phyloP scores from a whole-genome alignment of 192 early-diverging fungal species.

The Podila horticola region DNA sequence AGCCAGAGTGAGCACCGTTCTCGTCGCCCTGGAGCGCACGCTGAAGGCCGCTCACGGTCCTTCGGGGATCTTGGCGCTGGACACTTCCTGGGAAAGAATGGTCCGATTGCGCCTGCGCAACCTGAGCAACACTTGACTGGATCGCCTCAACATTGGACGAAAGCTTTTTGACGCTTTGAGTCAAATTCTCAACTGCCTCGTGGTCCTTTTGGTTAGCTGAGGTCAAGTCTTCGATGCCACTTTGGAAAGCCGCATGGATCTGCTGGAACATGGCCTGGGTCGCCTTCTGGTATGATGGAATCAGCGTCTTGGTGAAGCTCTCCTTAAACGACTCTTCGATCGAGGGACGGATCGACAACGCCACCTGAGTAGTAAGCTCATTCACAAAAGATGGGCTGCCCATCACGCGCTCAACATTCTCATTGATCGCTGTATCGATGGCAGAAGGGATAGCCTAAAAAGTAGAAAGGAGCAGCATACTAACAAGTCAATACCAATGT shows the following conservation, averaged over 20 bases:
- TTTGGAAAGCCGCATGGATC: conserved; percentile 51
- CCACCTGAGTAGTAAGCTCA: conserved; percentile 43
- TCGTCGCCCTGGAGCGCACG: conserved; percentile 37
- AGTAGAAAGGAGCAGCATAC: not conserved
- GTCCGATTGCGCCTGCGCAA: conserved; percentile 21
- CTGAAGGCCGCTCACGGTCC: conserved; percentile 36
- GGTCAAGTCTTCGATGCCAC: conserved; percentile 47
- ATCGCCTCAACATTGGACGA: conserved; percentile 37
- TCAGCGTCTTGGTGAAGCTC: conserved; percentile 51
- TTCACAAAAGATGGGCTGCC: conserved; percentile 37
- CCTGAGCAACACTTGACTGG: conserved; percentile 18
- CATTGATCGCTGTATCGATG: conserved; percentile 46
- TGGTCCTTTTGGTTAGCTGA: conserved; percentile 22
- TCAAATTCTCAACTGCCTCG: conserved; percentile 27
- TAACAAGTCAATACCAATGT: not conserved
- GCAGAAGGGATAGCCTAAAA: conserved; percentile 48
- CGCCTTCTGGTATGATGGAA: conserved; percentile 59
- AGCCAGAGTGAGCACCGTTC: conserved; percentile 13
- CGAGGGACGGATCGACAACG: conserved; percentile 50
- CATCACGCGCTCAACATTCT: conserved; percentile 52
- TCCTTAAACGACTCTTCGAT: conserved; percentile 59
- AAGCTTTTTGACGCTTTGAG: conserved; percentile 20
- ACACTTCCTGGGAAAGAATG: conserved; percentile 2
- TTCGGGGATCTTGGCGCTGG: conserved; percentile 18
- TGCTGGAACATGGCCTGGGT: conserved; percentile 60